Base-by-base conservation (phyloP, 2,329 filamentous ascomycete species). In the Bisporella sp. region DNA sequence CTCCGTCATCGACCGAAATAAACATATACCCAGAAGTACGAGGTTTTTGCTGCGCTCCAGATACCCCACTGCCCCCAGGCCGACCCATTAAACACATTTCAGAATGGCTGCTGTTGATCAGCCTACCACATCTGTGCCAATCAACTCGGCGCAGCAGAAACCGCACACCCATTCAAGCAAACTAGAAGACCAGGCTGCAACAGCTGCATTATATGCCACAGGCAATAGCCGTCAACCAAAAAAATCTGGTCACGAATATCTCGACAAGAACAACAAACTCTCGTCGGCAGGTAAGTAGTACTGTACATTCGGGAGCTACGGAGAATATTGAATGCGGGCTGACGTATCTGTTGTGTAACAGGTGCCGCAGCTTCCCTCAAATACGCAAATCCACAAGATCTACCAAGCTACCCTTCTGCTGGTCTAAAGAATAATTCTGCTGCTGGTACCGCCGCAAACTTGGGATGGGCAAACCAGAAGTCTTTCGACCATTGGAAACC, bases 401-500 rank as follows among this genome's bases (percentile, higher is more conserved):
- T 93, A 28, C 88, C 88, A 37, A 87, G 84, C 62, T 92, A 77
- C 61, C 87, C 88, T 9, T 82, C 84, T 7, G 66, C 75, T 51
- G 85, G 87, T 37, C 73, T 89, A 41, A 64, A 73, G 45, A 71
- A 70, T 50, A 37, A 37, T 37, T 69, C 74, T 47, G 88, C 87
- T 50, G 88, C 87, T 53, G 79, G 84, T 57, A 81, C 86, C 49
- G 89, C 89, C 48, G 87, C 87, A 40, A 79, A 77, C 47, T 72
- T 92, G 43, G 88, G 88, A 46, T 87, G 88, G 73, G 75, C 80
- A 45, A 87, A 81, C 62, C 80, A 81, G 59, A 87, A 81, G 62
- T 66, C 79, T 3, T 72, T 82, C 46, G 77, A 87, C 64, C 72
- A 74, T 64, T 87, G 83, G 82, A 84, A 79, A 62, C 81, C 84